Base-by-base conservation (phyloP, 192 early-diverging fungal genomes). In the Umbelopsis vinacea region DNA sequence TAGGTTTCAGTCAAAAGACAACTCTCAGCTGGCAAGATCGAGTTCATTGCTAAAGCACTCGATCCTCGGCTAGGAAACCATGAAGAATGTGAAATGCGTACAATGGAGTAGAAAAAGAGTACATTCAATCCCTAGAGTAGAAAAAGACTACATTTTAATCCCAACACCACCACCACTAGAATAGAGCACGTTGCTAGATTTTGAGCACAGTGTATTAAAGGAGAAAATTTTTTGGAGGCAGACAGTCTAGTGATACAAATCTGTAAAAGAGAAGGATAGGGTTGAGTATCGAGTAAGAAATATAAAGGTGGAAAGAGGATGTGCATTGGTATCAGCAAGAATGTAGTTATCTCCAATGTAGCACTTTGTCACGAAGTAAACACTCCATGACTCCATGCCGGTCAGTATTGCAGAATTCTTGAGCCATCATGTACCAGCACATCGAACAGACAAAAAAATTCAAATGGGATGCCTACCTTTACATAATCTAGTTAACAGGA, bases 381-480 rank as follows among this genome's bases (percentile, higher is more conserved):
- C 11, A 63, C 57, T 37, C 33, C 26, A 19, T n/a, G 22, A 12
- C 26, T 26, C 57, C 33, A 35, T 63, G 26, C 57, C 57, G 14
- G 57, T 63, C 57, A 63, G 57, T 63, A 63, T 63, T 63, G 57
- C 57, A 63, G 57, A 63, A 63, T 63, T 63, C 57, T 63, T 63
- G 57, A 63, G 12, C 57, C 57, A 63, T 63, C 57, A 63, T 63
- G 10, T 63, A 63, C 57, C 7, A 17, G 57, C 14, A 63, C n/a
- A n/a, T n/a, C n/a, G n/a, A n/a, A n/a, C n/a, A n/a, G n/a, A n/a
- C n/a, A n/a, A n/a, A n/a, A n/a, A n/a, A n/a, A 12, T 35, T 12
- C 57, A 19, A 38, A 37, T 17, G 33, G 19, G 35, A 23, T 7
- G 17, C 57, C 10, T 63, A 63, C 57, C 57, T 63, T 17, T 38